Evolutionary conservation across 371 early-diverging fungal genomes (phyloP), one percentile per base, ranked within the genome.

Genomic region (Mortierella sp.): DNA sequence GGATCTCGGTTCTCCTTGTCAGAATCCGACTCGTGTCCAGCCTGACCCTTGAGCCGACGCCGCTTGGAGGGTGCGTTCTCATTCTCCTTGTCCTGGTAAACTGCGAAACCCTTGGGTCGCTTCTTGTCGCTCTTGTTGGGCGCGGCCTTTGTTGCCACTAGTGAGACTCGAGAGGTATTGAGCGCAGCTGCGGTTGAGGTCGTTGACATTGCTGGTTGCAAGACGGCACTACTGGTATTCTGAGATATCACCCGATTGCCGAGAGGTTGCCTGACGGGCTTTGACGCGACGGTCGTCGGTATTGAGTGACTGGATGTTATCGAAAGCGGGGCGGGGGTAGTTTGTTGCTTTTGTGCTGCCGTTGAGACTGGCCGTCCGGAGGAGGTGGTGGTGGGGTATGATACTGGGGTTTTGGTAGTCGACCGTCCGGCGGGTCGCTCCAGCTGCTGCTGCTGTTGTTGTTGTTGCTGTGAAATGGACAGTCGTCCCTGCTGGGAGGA

Each of bases 1-100:
- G 83, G 83, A 70, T 83, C 70, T 32, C 63, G 75, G 54, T 83
- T 83, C 44, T 83, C 83, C 63, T 83, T 83, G 70, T 78, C 83
- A 5, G 76, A 55, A 71, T 83, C 83, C 1, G 55, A 73, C 29
- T 16, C 75, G 43, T 74, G 24, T 16, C 12, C 70, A 21, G 41
- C 41, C 18, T 46, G 43, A 14, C 21, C 4, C 29, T 46, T 63
- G 29, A 71, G 35, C 16, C 76, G 79, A 46, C 71, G 56, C 49
- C 83, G 48, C 41, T 83, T 83, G 43, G 72, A 16, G 18, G 41
- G 51, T 38, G 35, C 70, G 11, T 68, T 68, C 8, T 82, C 75
- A 5, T 68, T 68, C 21, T 82, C 75, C 2, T 75, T 46, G 18
- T 83, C 83, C 38, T 78, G 79, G 41, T 73, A 83, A 5, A 83